Evolutionary conservation across 2,329 filamentous ascomycete species (phyloP).

Genomic region (Aspergillus caelatus): DNA sequence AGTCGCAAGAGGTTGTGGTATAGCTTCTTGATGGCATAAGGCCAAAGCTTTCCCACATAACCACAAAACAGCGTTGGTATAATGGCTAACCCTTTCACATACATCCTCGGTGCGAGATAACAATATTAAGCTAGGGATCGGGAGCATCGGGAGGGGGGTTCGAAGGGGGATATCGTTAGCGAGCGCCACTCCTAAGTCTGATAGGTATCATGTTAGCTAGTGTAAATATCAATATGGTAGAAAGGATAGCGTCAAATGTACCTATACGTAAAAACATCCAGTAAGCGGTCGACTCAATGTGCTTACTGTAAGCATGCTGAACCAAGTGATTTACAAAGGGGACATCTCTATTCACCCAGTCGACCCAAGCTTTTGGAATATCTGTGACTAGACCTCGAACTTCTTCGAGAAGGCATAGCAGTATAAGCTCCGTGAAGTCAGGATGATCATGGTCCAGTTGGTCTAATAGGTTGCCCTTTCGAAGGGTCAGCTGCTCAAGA

Average conservation of each 20-base stretch:
- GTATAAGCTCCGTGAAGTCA: slow-evolving; percentile 15
- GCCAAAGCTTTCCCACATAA: slow-evolving; percentile 29
- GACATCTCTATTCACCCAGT: slow-evolving; percentile 8
- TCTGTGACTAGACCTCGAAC: slow-evolving; percentile 20
- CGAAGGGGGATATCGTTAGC: slow-evolving; percentile 24
- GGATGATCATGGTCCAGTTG: not conserved
- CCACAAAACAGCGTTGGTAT: slow-evolving; percentile 28
- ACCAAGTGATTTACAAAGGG: slow-evolving; percentile 15
- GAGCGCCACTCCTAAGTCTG: slow-evolving; percentile 29
- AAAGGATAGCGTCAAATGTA: slow-evolving; percentile 14
- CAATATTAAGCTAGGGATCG: slow-evolving; percentile 15
- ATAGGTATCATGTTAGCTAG: slow-evolving; percentile 2
- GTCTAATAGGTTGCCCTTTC: not conserved
- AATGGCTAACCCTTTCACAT: slow-evolving; percentile 24
- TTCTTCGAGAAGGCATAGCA: slow-evolving; percentile 20
- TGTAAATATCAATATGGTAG: not conserved
- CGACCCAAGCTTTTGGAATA: slow-evolving; percentile 20
- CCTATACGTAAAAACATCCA: slow-evolving; percentile 33
- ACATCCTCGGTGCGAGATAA: slow-evolving; percentile 17
- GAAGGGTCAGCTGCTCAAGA: not conserved
- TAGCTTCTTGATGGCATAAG: slow-evolving; percentile 20
- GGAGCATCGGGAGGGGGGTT: slow-evolving; percentile 19
- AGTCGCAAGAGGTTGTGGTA: slow-evolving; percentile 11
- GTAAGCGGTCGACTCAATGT: slow-evolving; percentile 30
- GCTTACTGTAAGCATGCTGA: slow-evolving; percentile 17